Base-by-base conservation (phyloP, 441 rosid genomes). In the Flueggea neowawraea region DNA sequence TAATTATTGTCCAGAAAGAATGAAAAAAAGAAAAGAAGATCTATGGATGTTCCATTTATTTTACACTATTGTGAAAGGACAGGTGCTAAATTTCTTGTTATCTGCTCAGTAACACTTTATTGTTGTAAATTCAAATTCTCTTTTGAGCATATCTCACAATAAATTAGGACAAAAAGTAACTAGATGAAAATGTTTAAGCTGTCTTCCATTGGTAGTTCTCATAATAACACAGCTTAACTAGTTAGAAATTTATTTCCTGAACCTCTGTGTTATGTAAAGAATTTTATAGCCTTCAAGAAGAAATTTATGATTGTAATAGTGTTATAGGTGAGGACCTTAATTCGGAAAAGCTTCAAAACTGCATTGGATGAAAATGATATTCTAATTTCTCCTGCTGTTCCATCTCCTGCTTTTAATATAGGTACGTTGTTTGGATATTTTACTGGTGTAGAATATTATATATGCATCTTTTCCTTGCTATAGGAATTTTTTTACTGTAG, bases 351-450 rank as follows among this genome's bases (percentile, higher is more conserved):
- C 81, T 88, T 94, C 75, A 80, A 84, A 78, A 74, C 77, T 0
- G 95, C 93, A 5, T 73, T 90, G 73, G 93, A 78, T 54, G 73
- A 82, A 62, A 87, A 90, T 67, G 96, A 90, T 73, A 78, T 94
- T 54, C 86, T 94, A 47, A 88, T 94, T 61, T 94, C 95, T 63
- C 97, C 98, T 16, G 95, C 96, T 55, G 90, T 96, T 44, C 97
- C 98, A 5, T 85, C 97, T 41, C 86, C 93, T 74, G 97, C 98
- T 32, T 94, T 87, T 77, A 85, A 84, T 73, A 89, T 90, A 49
- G 98, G 97, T 87, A 80, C 64, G 67, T 55, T 49, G 17, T 57
- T 52, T 32, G 43, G 16, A 39, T 53, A 12, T 6, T 67, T 45
- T 32, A 0, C 5, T 15, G 48, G 9, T 31, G 41, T 55, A 28